These are phyloP conservation scores for Aspergillus floridensis DNA, from an alignment of 2,329 filamentous ascomycete genomes.

Conservation along the genomic window DNA sequence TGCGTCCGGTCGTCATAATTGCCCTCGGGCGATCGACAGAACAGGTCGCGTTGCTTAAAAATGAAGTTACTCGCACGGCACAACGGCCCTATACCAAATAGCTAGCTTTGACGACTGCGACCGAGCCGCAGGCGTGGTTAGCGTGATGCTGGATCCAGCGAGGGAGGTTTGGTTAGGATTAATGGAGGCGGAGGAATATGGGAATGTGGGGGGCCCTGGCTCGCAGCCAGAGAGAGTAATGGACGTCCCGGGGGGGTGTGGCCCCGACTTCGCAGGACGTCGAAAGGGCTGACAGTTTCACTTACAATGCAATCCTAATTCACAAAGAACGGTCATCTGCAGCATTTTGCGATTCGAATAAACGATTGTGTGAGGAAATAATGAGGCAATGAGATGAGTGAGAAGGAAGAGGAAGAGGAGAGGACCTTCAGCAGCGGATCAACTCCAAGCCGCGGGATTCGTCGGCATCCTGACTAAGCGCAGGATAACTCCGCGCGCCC, in stretches of 20 bases:
- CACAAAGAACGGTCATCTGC: conserved; percentile 20
- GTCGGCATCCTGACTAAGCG: conserved; percentile 20
- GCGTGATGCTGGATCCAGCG: conserved; percentile 21
- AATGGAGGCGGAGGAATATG: conserved; percentile 25
- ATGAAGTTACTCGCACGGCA: conserved; percentile 15
- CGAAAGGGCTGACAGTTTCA: conserved; percentile 1
- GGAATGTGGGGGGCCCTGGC: conserved; percentile 31
- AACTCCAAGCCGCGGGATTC: conserved; percentile 20
- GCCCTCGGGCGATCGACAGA: conserved; percentile 21
- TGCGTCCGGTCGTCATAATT: conserved; percentile 43
- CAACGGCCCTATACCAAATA: conserved; percentile 29
- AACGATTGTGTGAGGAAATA: conserved; percentile 8
- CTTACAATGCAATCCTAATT: conserved; percentile 23
- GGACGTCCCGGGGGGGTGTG: not conserved
- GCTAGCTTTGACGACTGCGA: conserved; percentile 31
- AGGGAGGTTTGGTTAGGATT: conserved; percentile 28
- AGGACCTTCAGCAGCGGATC: conserved; percentile 18
- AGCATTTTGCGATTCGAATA: conserved; percentile 22
- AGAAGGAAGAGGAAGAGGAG: conserved; percentile 5
- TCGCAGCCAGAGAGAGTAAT: conserved; percentile 11
- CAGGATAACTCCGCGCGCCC: not conserved
- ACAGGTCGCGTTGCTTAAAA: conserved; percentile 18
- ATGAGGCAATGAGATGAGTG: conserved; percentile 7
- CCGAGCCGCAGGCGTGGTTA: conserved; percentile 25
- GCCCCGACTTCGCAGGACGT: not conserved